These are phyloP conservation scores for Mallotus repandus DNA, from an alignment of 441 rosid species.

Conservation along the genomic window DNA sequence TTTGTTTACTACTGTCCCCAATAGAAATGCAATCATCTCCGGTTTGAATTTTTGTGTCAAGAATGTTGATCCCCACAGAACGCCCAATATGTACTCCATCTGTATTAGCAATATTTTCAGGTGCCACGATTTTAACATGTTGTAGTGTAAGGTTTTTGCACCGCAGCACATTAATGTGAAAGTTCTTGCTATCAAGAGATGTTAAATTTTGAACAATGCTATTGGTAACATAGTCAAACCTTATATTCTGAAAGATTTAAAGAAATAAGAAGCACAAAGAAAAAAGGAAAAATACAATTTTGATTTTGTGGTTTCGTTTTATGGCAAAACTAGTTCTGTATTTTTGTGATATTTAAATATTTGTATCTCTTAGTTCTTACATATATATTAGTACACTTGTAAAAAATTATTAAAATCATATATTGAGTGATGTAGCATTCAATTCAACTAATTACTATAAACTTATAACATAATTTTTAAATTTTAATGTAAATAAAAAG, in stretches of 20 bases:
- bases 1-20: neutral
- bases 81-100: conserved; percentile 10
- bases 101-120: neutral
- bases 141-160: neutral
- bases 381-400: no score
- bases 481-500: no score
- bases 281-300: no score
- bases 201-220: neutral
- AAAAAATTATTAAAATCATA: no score
- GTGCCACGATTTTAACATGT: neutral
- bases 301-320: no score
- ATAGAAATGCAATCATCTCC: conserved; percentile 8
- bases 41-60: neutral
- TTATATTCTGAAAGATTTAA: neutral
- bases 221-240: conserved; percentile 1
- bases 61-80: neutral
- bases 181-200: neutral
- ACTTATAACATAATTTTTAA: no score
- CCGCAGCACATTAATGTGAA: neutral
- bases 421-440: no score
- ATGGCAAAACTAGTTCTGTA: no score
- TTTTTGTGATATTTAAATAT: no score
- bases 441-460: neutral
- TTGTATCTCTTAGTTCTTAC: no score
- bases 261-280: no score